Percentiles rank a stretch among this genome's conserved stretches.
Evolutionary conservation across 192 early-diverging fungal species (phyloP).

Genomic region (Thamnidium elegans): DNA sequence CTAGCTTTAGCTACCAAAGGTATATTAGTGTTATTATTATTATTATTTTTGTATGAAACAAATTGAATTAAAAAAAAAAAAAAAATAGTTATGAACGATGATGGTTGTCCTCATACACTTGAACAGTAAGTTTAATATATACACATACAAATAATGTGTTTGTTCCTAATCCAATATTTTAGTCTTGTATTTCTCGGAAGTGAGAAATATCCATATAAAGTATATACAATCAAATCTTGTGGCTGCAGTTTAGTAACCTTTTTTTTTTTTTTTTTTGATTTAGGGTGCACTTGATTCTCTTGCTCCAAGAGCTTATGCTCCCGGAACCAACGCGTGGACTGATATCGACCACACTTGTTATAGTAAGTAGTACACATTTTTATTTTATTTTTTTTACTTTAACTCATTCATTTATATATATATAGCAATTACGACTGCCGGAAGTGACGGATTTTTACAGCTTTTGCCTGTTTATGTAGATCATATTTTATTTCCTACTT

Average conservation of each 20-base stretch:
- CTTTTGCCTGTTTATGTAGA: slow-evolving; percentile 58
- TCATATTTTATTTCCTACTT: slow-evolving; percentile 58
- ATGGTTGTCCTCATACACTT: slow-evolving; percentile 54
- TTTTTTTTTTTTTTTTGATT: background rate
- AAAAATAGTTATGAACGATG: slow-evolving; percentile 42
- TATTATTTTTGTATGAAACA: too few relatives aligned
- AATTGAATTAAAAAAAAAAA: background rate
- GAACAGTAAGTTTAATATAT: slow-evolving; percentile 59
- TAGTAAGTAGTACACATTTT: slow-evolving; percentile 19
- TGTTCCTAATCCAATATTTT: background rate
- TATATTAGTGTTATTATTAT: slow-evolving; percentile 19
- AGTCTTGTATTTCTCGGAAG: slow-evolving; percentile 61
- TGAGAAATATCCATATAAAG: slow-evolving; percentile 50
- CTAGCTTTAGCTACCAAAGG: slow-evolving; percentile 55
- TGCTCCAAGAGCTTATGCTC: slow-evolving; percentile 54
- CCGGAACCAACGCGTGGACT: slow-evolving; percentile 67
- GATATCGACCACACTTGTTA: slow-evolving; percentile 55
- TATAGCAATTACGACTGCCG: slow-evolving; percentile 49
- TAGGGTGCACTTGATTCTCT: slow-evolving; percentile 56
- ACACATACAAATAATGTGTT: too few relatives aligned
- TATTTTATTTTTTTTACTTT: background rate
- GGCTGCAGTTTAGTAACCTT: background rate
- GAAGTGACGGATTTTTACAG: slow-evolving; percentile 54
- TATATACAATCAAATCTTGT: background rate
- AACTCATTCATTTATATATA: background rate